A percentile compares a stretch with the other conserved stretches of the same genome.
Conservation (phyloP, 2,329 filamentous ascomycete genomes). For the Aureobasidium sp. region DNA sequence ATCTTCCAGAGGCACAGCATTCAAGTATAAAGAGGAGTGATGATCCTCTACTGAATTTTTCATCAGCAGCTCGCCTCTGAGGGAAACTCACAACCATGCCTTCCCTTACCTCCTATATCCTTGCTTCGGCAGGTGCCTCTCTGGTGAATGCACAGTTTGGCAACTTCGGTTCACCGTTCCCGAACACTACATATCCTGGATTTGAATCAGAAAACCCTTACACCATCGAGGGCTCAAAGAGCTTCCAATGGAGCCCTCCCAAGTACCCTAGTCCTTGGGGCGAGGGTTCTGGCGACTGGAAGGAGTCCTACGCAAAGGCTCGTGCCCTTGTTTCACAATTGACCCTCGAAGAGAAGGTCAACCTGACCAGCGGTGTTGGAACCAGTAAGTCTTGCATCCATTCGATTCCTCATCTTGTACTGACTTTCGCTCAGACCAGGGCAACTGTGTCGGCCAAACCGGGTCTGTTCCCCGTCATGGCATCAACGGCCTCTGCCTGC, state of each 20-base stretch:
- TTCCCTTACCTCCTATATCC: slow-evolving; percentile 8
- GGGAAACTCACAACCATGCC: slow-evolving; percentile 7
- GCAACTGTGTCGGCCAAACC: slow-evolving; percentile 31
- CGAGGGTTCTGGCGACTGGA: slow-evolving; percentile 24
- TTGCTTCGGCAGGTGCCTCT: slow-evolving; percentile 15
- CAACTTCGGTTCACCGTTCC: slow-evolving; percentile 19
- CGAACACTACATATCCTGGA: slow-evolving; percentile 25
- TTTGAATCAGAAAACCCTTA: slow-evolving; percentile 23
- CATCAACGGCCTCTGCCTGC: slow-evolving; percentile 31
- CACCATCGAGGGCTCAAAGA: slow-evolving; percentile 21
- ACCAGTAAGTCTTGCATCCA: not conserved
- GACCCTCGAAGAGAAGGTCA: slow-evolving; percentile 31
- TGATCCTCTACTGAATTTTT: not conserved
- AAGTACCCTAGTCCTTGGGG: slow-evolving; percentile 25
- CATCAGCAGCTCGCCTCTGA: slow-evolving; percentile 2
- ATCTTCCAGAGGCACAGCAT: not conserved
- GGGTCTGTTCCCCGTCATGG: slow-evolving; percentile 29
- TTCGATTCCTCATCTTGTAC: not conserved
- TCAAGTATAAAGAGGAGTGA: not conserved
- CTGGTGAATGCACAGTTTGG: slow-evolving; percentile 18
- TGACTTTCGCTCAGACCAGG: not conserved
- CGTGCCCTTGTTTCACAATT: slow-evolving; percentile 27
- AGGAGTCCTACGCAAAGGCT: slow-evolving; percentile 28
- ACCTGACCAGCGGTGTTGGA: slow-evolving; percentile 27
- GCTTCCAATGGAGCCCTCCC: slow-evolving; percentile 23